Evolutionary conservation across 345 rosid genomes (phyloP).

Genomic region (Salix viminalis): DNA sequence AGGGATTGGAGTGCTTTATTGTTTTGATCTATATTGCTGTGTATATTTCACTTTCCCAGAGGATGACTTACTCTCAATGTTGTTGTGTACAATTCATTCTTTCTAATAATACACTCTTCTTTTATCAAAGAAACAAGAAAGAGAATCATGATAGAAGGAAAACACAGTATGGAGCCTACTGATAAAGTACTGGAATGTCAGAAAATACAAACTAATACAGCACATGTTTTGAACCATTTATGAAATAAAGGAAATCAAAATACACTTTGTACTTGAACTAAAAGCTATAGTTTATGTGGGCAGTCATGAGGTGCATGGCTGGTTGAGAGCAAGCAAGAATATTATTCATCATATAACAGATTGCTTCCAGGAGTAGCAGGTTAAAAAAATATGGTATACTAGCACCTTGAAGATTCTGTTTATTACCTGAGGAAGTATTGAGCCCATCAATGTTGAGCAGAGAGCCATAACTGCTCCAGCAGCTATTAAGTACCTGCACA

Average conservation of each 20-base stretch:
- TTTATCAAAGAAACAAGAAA: background rate
- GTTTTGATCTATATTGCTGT: background rate
- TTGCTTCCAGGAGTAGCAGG: background rate
- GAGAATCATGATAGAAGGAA: background rate
- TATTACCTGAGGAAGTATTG: conserved; percentile 91
- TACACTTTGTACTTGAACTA: background rate
- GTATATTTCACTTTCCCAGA: background rate
- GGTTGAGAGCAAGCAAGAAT: background rate
- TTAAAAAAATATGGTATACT: background rate
- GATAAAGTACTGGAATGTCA: background rate
- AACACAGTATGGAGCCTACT: background rate
- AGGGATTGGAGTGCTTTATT: background rate
- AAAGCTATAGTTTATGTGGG: background rate
- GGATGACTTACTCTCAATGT: background rate
- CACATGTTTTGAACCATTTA: background rate
- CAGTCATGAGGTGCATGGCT: background rate
- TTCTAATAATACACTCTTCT: background rate
- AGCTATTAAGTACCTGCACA: conserved; percentile 71
- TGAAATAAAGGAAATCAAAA: background rate
- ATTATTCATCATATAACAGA: background rate
- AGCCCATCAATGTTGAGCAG: conserved; percentile 90
- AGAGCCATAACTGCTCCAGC: conserved; percentile 93
- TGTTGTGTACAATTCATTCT: background rate
- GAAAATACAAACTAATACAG: background rate
- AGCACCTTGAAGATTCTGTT: background rate